Evolutionary conservation across 2,329 filamentous ascomycete genomes (phyloP), one percentile per base, ranked within the genome.

Genomic region (Aspergillus candidus): DNA sequence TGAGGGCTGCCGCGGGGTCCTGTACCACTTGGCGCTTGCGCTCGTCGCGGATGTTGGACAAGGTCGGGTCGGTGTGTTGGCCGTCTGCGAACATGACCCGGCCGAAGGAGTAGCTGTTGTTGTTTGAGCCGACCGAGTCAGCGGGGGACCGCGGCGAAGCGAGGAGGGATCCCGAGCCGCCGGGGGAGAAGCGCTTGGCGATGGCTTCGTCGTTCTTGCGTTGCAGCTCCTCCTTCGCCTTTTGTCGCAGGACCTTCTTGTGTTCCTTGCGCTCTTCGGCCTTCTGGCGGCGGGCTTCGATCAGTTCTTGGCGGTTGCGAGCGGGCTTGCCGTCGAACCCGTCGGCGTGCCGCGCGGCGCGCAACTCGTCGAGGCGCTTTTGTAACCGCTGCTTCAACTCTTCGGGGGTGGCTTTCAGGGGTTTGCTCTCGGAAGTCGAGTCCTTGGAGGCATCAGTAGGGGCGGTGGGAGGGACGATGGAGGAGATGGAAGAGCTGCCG

Each of bases 11-110:
- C 62, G 87, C 87, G 37, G 87, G 75, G 65, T 98, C 93, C 45
- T 83, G 84, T 1, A 88, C 85, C 0, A 90, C 90, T 68, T 87
- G 89, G 66, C 82, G 84, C 71, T 86, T 88, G 59, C 78, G 79
- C 49, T 80, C 77, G 42, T 83, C 83, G 12, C 86, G 68, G 13
- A 84, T 70, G 35, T 71, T 72, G 4, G 73, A 72, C 13, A 86
- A 75, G 45, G 83, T 81, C 48, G 87, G 79, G 40, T 91, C 87
- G 38, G 94, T 75, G 50, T 85, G 78, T 40, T 88, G 79, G 32
- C 91, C 91, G 61, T 97, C 91, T 4, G 80, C 80, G 63, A 97
- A 98, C 10, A 88, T 82, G n/a, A 98, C 82, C 31, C 88, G 84
- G 29, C 90, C 89, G 65, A 97, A 98, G 5, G 88, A 82, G 63